A percentile compares a stretch with the other conserved stretches of the same genome.
Conservation (phyloP, 2,329 filamentous ascomycete genomes). For the Penicillium sp. region DNA sequence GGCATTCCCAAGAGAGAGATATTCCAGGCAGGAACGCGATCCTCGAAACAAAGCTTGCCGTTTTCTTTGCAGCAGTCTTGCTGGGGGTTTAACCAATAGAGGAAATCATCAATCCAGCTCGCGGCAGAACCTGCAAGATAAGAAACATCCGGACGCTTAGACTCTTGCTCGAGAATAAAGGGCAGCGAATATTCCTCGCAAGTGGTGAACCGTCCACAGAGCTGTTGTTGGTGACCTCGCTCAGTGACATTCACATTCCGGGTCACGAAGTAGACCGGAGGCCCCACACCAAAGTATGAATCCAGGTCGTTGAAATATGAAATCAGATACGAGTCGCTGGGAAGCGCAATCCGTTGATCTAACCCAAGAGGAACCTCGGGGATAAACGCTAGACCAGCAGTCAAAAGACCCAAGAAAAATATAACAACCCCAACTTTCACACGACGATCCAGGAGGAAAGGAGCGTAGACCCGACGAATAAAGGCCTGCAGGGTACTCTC, state of each 20-base stretch:
- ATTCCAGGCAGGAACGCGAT: conserved; percentile 80
- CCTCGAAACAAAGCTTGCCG: conserved; percentile 73
- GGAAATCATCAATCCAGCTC: conserved; percentile 96
- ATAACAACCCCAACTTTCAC: conserved; percentile 74
- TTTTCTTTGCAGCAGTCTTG: conserved; percentile 74
- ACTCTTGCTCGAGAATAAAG: conserved; percentile 90
- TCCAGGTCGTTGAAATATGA: conserved; percentile 96
- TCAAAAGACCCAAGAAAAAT: conserved; percentile 83
- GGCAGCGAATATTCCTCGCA: conserved; percentile 81
- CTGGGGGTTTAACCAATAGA: conserved; percentile 91
- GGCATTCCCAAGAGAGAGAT: conserved; percentile 89
- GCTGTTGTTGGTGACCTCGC: conserved; percentile 72
- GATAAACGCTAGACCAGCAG: conserved; percentile 78
- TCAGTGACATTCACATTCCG: conserved; percentile 75
- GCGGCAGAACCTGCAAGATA: conserved; percentile 86
- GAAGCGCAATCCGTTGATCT: conserved; percentile 92
- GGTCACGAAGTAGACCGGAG: conserved; percentile 95
- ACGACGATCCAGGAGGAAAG: conserved; percentile 74
- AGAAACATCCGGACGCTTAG: conserved; percentile 82
- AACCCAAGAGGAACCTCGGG: conserved; percentile 83
- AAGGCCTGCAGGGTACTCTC: conserved; percentile 82
- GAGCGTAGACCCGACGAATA: conserved; percentile 87
- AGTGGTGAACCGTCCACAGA: conserved; percentile 88
- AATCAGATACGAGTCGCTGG: conserved; percentile 90
- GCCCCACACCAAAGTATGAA: conserved; percentile 84